Percentiles rank a stretch among this genome's conserved stretches.
Evolutionary conservation across 257 asterid species (phyloP).

Genomic region (Verbena officinalis): DNA sequence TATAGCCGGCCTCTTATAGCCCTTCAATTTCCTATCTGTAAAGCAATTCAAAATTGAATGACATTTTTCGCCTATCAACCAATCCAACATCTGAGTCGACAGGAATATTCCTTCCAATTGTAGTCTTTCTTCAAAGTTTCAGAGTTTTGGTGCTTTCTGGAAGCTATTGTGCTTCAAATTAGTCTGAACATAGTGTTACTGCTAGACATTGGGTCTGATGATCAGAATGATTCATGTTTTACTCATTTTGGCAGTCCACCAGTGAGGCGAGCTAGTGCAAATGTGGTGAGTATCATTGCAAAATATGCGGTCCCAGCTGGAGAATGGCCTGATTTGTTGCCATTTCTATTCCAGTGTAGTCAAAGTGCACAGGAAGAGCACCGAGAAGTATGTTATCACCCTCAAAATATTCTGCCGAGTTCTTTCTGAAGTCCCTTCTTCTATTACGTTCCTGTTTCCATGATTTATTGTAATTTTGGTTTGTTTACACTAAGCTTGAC

Average conservation of each 20-base stretch:
- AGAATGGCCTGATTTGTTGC: slow-evolving; percentile 97
- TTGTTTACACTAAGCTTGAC: slow-evolving; percentile 1
- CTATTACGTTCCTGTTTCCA: neutral
- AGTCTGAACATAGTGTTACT: slow-evolving; percentile 8
- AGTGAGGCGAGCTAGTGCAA: slow-evolving; percentile 95
- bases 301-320: slow-evolving; percentile 97
- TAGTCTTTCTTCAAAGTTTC: neutral
- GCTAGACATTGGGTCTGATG: neutral
- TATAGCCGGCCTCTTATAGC: neutral
- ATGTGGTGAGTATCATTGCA: slow-evolving; percentile 94
- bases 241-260: slow-evolving; percentile 66
- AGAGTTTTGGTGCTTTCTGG: neutral
- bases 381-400: slow-evolving; percentile 69
- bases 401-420: slow-evolving; percentile 11
- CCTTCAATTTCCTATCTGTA: neutral
- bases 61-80: neutral
- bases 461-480: neutral
- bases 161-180: slow-evolving; percentile 13
- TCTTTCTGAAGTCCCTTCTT: neutral
- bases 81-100: neutral
- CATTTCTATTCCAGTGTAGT: slow-evolving; percentile 93
- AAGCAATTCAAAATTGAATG: neutral
- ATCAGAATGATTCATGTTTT: slow-evolving; percentile 21
- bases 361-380: slow-evolving; percentile 96
- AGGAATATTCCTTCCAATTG: neutral